These are phyloP conservation scores for Talaromyces sp. DNA, from an alignment of 2,329 filamentous ascomycete species.

Conservation along the genomic window DNA sequence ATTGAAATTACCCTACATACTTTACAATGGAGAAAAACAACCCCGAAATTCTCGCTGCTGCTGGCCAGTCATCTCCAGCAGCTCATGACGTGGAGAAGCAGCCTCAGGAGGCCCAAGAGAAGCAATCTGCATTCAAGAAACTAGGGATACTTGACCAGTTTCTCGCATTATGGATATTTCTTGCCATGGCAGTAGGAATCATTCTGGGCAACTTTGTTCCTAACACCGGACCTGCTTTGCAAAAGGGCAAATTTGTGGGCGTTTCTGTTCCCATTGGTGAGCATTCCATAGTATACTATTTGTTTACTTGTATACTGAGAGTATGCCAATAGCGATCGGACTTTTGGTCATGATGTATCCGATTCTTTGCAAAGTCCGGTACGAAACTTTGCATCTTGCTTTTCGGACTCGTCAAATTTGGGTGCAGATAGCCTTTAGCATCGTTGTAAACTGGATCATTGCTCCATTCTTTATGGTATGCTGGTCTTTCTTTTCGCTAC, in stretches of 20 bases:
- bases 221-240: constrained; percentile 53
- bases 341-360: constrained; percentile 92
- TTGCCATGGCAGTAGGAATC: constrained; percentile 72
- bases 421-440: constrained; percentile 71
- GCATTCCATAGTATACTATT: constrained; percentile 10
- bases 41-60: background rate
- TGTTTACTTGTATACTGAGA: background rate
- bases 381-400: constrained; percentile 65
- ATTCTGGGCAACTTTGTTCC: constrained; percentile 70
- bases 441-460: constrained; percentile 76
- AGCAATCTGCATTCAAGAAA: constrained; percentile 17
- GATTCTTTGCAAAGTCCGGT: constrained; percentile 80
- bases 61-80: background rate
- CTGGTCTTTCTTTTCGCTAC: background rate
- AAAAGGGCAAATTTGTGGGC: constrained; percentile 66
- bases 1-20: background rate
- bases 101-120: background rate
- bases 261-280: constrained; percentile 62
- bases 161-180: constrained; percentile 66
- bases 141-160: constrained; percentile 58
- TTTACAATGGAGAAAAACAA: background rate
- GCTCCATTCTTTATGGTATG: constrained; percentile 75
- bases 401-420: constrained; percentile 60
- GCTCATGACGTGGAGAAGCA: background rate
- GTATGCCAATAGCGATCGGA: constrained; percentile 55